A percentile compares a stretch with the other conserved stretches of the same genome.
phyloP scores from a whole-genome alignment of 1,284 basidiomycete genomes.

The Pulchroboletus neoregius region DNA sequence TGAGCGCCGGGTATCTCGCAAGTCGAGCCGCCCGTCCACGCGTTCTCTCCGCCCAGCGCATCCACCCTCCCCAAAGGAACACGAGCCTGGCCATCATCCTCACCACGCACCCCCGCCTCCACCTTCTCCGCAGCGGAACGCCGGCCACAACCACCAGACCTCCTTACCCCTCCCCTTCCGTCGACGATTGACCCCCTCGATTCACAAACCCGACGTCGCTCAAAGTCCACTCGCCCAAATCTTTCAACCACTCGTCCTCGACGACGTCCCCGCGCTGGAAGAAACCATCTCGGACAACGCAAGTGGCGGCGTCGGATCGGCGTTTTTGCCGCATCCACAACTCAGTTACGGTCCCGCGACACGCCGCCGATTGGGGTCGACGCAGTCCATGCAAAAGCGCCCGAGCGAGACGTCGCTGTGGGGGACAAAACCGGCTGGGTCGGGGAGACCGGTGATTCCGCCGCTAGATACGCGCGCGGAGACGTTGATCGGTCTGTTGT shows the following conservation, averaged over 20 bases:
- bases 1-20: conserved; percentile 33
- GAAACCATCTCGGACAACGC: conserved; percentile 20
- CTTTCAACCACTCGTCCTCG: conserved; percentile 61
- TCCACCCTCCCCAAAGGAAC: conserved; percentile 24
- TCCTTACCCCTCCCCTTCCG: conserved; percentile 35
- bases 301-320: conserved; percentile 12
- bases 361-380: conserved; percentile 53
- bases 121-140: conserved; percentile 12
- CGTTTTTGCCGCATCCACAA: conserved; percentile 14
- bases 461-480: conserved; percentile 24
- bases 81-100: not conserved
- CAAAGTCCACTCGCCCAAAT: conserved; percentile 66
- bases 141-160: conserved; percentile 12
- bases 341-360: conserved; percentile 57
- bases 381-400: conserved; percentile 29
- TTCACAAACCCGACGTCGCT: conserved; percentile 41
- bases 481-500: conserved; percentile 25
- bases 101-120: conserved; percentile 5
- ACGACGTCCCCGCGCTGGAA: conserved; percentile 41
- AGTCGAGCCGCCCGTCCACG: conserved; percentile 32
- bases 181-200: conserved; percentile 45
- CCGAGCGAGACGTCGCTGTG: conserved; percentile 13
- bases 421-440: conserved; percentile 5
- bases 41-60: conserved; percentile 21
- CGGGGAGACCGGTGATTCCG: conserved; percentile 24